phyloP scores from a whole-genome alignment of 1,284 basidiomycete species.

The Cyathus pygmaeus region DNA sequence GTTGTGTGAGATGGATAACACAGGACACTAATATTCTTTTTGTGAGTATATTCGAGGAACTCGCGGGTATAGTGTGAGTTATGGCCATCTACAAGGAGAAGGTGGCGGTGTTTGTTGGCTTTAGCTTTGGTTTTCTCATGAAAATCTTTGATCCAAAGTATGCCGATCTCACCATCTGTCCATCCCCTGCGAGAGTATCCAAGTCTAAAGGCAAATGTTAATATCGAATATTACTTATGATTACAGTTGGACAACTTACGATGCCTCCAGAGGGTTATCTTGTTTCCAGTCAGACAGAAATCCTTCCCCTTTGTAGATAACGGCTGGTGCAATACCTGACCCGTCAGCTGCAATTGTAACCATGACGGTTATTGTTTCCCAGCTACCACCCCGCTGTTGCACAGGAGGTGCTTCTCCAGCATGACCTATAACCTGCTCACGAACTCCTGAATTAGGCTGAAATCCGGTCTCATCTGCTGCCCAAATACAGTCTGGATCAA shows the following conservation, averaged over 20 bases:
- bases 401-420: slow-evolving; percentile 34
- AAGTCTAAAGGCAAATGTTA: slow-evolving; percentile 21
- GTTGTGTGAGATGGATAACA: neutral
- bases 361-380: slow-evolving; percentile 21
- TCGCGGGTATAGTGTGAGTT: slow-evolving; percentile 42
- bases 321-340: slow-evolving; percentile 13
- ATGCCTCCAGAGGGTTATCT: slow-evolving; percentile 48
- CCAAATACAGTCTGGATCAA: slow-evolving; percentile 30
- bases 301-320: slow-evolving; percentile 50
- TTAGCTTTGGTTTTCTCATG: neutral
- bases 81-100: slow-evolving; percentile 47
- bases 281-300: slow-evolving; percentile 46
- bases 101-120: slow-evolving; percentile 10
- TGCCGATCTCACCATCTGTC: slow-evolving; percentile 35
- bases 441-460: slow-evolving; percentile 16
- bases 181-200: slow-evolving; percentile 44
- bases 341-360: slow-evolving; percentile 21
- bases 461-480: slow-evolving; percentile 48
- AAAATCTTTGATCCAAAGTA: neutral
- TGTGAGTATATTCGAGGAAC: slow-evolving; percentile 38
- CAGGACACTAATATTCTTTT: slow-evolving; percentile 27
- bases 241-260: slow-evolving; percentile 30
- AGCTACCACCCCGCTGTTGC: slow-evolving; percentile 29
- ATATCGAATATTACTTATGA: neutral
- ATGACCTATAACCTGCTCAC: slow-evolving; percentile 37